Conservation (phyloP, 176 grass and related monocot genomes). For the Oropetium thomaeum region DNA sequence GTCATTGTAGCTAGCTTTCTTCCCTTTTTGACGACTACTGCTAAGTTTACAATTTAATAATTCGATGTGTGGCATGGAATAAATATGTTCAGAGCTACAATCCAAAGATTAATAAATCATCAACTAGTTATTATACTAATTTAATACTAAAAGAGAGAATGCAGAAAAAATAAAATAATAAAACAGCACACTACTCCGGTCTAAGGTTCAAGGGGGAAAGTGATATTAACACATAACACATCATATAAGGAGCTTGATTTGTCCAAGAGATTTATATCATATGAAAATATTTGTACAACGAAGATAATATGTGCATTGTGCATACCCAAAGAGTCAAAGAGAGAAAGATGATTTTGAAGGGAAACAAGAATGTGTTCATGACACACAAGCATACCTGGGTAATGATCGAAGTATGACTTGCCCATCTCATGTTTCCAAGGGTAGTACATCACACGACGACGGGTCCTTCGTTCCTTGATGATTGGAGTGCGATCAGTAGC, state of each 20-base stretch:
- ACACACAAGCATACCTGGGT: slow-evolving; percentile 57
- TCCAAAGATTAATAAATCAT: background rate
- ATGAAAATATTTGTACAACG: slow-evolving; percentile 15
- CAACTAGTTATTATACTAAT: slow-evolving; percentile 21
- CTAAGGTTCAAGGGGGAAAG: background rate
- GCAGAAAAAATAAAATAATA: background rate
- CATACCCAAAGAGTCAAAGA: slow-evolving; percentile 9
- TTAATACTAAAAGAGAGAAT: background rate
- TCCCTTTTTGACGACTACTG: background rate
- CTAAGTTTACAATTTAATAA: slow-evolving; percentile 6
- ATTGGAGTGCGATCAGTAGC: slow-evolving; percentile 27
- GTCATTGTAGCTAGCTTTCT: background rate
- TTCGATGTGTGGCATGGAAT: background rate
- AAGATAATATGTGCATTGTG: background rate
- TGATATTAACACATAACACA: background rate
- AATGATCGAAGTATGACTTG: slow-evolving; percentile 59
- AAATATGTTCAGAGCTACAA: background rate
- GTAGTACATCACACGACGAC: slow-evolving; percentile 24
- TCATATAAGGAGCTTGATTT: slow-evolving; percentile 7
- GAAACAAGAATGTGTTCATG: background rate
- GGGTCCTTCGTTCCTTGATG: slow-evolving; percentile 42
- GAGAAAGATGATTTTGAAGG: slow-evolving; percentile 1
- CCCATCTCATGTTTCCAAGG: slow-evolving; percentile 27
- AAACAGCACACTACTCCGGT: background rate
- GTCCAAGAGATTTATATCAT: background rate